Percentiles rank a stretch among this genome's conserved stretches.
Conservation (phyloP, 768 basidiomycete species). For the Stropharia rugosoannulata region DNA sequence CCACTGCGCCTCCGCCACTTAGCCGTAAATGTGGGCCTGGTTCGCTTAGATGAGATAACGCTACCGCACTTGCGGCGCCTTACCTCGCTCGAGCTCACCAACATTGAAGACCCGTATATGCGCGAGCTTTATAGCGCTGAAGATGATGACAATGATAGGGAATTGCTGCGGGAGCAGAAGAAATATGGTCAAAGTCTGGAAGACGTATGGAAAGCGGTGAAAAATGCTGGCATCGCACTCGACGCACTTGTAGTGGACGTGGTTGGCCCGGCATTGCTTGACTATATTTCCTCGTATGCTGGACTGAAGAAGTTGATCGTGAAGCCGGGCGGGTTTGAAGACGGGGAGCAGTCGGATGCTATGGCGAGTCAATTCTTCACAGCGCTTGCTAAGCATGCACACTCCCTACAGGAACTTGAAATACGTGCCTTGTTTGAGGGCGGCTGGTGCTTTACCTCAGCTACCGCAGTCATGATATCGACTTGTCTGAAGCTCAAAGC, state of each 20-base stretch:
- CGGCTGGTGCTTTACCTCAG: slow-evolving; percentile 9
- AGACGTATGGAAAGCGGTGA: slow-evolving; percentile 5
- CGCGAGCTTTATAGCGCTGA: not conserved
- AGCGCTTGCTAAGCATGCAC: slow-evolving; percentile 3
- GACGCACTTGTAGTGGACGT: not conserved
- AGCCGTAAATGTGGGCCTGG: not conserved
- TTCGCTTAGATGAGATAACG: slow-evolving; percentile 7
- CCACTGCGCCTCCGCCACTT: slow-evolving; percentile 13
- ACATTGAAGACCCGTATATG: slow-evolving; percentile 3
- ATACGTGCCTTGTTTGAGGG: slow-evolving; percentile 5
- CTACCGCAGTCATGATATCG: slow-evolving; percentile 1
- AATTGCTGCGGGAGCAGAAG: not conserved
- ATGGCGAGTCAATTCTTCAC: slow-evolving; percentile 4
- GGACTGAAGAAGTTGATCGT: slow-evolving; percentile 10
- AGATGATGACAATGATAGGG: not conserved
- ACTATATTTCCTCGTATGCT: slow-evolving; percentile 12
- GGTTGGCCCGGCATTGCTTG: not conserved
- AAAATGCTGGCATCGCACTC: not conserved
- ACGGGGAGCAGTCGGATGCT: not conserved
- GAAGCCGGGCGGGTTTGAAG: not conserved
- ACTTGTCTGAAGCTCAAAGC: slow-evolving; percentile 3
- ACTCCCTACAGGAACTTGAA: slow-evolving; percentile 3
- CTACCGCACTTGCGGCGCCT: slow-evolving; percentile 9
- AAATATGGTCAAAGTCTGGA: not conserved
- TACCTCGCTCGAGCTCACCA: slow-evolving; percentile 9